These are phyloP conservation scores for Mycena rosella DNA, from an alignment of 768 basidiomycete species.

Conservation along the genomic window DNA sequence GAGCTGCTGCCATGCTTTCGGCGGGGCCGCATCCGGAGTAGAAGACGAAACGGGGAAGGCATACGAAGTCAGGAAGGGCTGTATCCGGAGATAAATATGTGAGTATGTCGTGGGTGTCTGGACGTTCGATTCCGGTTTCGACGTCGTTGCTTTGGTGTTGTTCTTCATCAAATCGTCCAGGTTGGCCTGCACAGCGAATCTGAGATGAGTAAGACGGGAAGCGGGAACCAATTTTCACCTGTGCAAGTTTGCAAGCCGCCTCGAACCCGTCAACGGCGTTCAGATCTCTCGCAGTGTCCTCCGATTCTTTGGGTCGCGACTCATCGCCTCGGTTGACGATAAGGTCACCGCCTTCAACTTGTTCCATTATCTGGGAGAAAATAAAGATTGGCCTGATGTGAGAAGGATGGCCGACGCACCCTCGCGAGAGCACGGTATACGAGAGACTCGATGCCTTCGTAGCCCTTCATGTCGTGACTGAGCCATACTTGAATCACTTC, in stretches of 20 bases:
- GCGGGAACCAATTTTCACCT: conserved; percentile 61
- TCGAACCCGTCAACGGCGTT: conserved; percentile 89
- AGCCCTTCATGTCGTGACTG: conserved; percentile 96
- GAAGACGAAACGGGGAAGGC: conserved; percentile 52
- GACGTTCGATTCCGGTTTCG: conserved; percentile 46
- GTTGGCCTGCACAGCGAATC: conserved; percentile 67
- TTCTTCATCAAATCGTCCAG: conserved; percentile 81
- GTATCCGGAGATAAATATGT: conserved; percentile 92
- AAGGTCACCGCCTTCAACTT: conserved; percentile 93
- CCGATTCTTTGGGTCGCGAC: conserved; percentile 74
- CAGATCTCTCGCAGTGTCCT: conserved; percentile 70
- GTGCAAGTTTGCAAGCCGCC: conserved; percentile 86
- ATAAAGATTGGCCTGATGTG: conserved; percentile 15
- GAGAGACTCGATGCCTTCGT: conserved; percentile 94
- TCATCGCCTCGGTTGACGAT: conserved; percentile 88
- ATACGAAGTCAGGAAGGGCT: conserved; percentile 80
- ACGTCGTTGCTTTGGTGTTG: conserved; percentile 56
- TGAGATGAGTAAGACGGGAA: conserved; percentile 15
- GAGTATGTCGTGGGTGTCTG: conserved; percentile 82
- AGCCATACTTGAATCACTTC: conserved; percentile 98
- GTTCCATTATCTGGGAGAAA: conserved; percentile 84
- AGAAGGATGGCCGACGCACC: conserved; percentile 56
- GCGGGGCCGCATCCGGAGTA: conserved; percentile 41
- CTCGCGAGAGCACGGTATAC: conserved; percentile 89
- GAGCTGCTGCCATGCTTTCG: conserved; percentile 63